Percentiles rank a stretch among this genome's conserved stretches.
phyloP scores from a whole-genome alignment of 2,329 filamentous ascomycete species.

The Blumeria hordei region DNA sequence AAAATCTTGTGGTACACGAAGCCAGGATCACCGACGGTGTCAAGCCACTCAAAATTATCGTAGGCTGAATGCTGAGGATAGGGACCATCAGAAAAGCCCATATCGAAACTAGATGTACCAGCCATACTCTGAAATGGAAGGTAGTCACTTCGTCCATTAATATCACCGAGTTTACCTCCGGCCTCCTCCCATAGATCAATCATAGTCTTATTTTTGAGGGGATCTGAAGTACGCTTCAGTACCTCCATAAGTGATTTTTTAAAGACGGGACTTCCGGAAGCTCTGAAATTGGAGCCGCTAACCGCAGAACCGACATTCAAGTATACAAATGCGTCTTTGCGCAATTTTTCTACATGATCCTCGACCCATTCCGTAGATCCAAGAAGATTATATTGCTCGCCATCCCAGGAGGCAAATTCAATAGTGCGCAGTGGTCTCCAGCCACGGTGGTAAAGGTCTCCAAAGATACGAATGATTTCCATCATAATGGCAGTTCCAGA shows the following conservation, averaged over 20 bases:
- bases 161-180: conserved; percentile 34
- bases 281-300: conserved; percentile 48
- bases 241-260: conserved; percentile 46
- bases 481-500: conserved; percentile 79
- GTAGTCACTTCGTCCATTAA: conserved; percentile 61
- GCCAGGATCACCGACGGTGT: conserved; percentile 52
- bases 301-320: conserved; percentile 78
- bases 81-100: conserved; percentile 43
- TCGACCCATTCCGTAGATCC: conserved; percentile 93
- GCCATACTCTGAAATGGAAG: conserved; percentile 80
- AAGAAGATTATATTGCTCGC: conserved; percentile 73
- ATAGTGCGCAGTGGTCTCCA: conserved; percentile 90
- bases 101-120: conserved; percentile 67
- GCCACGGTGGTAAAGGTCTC: conserved; percentile 47
- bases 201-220: conserved; percentile 44
- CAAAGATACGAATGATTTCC: conserved; percentile 68
- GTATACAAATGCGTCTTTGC: conserved; percentile 58
- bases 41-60: conserved; percentile 75
- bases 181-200: conserved; percentile 51
- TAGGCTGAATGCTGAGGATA: conserved; percentile 67
- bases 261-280: conserved; percentile 61
- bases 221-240: conserved; percentile 51
- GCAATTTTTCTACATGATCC: conserved; percentile 48
- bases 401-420: conserved; percentile 94
- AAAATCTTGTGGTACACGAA: conserved; percentile 63